Evolutionary conservation across 1,139 yeast genomes (phyloP), one percentile per base, ranked within the genome.

Genomic region (Suhomyces panamericanus): DNA sequence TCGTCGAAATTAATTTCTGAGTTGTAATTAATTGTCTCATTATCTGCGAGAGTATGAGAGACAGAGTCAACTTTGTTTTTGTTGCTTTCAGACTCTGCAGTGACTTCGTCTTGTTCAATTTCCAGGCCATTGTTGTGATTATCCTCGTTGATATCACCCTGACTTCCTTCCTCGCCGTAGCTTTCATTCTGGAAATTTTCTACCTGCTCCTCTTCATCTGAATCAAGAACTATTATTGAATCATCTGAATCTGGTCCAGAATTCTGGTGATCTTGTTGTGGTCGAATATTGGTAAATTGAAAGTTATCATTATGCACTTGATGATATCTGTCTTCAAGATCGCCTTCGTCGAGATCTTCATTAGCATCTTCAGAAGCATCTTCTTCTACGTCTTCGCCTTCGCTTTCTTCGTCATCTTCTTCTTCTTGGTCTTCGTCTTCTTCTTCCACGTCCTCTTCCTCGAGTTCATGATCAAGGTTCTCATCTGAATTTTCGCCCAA

Each of bases 161-260:
- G 39, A 7, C 47, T 46, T 14, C 26, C 42, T 14, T 31, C 51
- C 20, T 46, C 42, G 22, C 43, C 44, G 13, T 38, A 39, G 7
- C 40, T 40, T 15, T 40, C 40, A 6, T 40, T 39, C 32, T 16
- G 6, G 3, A 10, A 9, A 14, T 32, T 17, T 2, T 5, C 24
- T 7, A 15, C 26, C 7, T 32, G 13, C 6, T 27, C 29, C 6
- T 35, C 38, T 9, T 27, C 32, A 27, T 28, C 32, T 13, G 32
- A 30, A 14, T 30, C 32, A 13, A 30, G 32, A 30, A 30, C 9
- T 8, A 30, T 30, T 13, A 30, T 30, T 9, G 16, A 30, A 7
- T 30, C 35, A 20, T 32, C 35, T 5, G 13, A 14, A 20, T n/a
- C 27, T 32, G 5, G 24, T 20, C 20, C 36, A 6, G n/a, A 11